phyloP scores from a whole-genome alignment of 495 filamentous ascomycete genomes.

The Glonium stellatum region DNA sequence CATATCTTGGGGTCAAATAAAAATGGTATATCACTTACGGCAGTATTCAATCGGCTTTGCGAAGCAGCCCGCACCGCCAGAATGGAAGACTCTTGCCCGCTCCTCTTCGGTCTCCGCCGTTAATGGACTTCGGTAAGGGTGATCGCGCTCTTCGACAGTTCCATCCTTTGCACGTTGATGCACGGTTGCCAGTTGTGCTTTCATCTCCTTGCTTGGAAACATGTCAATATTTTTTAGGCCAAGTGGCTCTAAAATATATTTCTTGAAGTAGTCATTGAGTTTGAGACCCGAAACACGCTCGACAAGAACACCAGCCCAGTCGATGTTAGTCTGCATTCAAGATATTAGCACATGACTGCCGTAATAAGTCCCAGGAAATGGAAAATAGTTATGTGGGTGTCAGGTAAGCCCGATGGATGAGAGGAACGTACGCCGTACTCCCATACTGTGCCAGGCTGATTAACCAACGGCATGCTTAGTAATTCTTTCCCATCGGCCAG shows the following conservation, averaged over 20 bases:
- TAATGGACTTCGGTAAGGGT: constrained; percentile 43
- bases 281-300: constrained; percentile 46
- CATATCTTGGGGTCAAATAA: not conserved
- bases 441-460: constrained; percentile 53
- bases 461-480: constrained; percentile 41
- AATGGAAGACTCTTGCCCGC: constrained; percentile 41
- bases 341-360: not conserved
- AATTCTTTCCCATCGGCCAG: constrained; percentile 41
- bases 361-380: not conserved
- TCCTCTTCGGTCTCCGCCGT: constrained; percentile 34
- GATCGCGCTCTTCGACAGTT: constrained; percentile 40
- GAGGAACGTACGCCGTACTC: constrained; percentile 49
- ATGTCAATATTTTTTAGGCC: constrained; percentile 48
- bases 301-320: constrained; percentile 54
- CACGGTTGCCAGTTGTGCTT: constrained; percentile 44
- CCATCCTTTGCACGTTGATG: constrained; percentile 41
- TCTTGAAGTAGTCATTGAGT: constrained; percentile 51
- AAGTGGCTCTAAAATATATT: constrained; percentile 52
- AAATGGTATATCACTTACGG: constrained; percentile 36
- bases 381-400: not conserved
- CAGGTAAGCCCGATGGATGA: not conserved
- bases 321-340: constrained; percentile 42
- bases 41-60: constrained; percentile 50
- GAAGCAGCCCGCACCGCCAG: constrained; percentile 52
- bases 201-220: constrained; percentile 49